Conservation (phyloP, 2,329 filamentous ascomycete species). For the Fusarium dlaminii region DNA sequence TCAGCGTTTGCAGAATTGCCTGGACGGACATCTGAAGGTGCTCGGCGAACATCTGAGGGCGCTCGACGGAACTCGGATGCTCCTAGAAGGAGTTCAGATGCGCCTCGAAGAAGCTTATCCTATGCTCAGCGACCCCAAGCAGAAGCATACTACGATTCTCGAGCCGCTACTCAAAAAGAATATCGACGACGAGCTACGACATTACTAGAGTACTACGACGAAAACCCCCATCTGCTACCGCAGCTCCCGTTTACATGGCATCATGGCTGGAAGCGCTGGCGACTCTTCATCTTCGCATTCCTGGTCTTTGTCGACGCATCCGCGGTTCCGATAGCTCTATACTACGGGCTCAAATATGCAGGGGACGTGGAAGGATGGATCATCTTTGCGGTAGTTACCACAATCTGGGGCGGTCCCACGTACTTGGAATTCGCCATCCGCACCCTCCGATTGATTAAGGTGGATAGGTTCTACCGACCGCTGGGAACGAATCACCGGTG, state of each 20-base stretch:
- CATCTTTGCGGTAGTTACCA: slow-evolving; percentile 63
- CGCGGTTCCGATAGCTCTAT: slow-evolving; percentile 60
- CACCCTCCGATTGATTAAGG: slow-evolving; percentile 58
- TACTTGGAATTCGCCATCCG: slow-evolving; percentile 63
- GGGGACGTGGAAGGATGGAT: slow-evolving; percentile 52
- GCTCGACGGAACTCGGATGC: slow-evolving; percentile 27
- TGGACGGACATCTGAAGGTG: slow-evolving; percentile 36
- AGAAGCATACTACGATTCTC: slow-evolving; percentile 53
- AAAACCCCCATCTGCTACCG: slow-evolving; percentile 50
- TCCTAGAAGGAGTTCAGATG: slow-evolving; percentile 39
- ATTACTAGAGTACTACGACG: slow-evolving; percentile 53
- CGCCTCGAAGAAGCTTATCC: slow-evolving; percentile 47
- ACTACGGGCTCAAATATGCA: slow-evolving; percentile 59
- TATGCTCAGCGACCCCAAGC: slow-evolving; percentile 48
- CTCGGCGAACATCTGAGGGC: slow-evolving; percentile 26
- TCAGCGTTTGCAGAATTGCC: slow-evolving; percentile 31
- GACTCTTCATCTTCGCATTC: slow-evolving; percentile 58
- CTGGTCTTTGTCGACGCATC: slow-evolving; percentile 57
- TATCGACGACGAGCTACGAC: slow-evolving; percentile 49
- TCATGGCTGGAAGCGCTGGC: slow-evolving; percentile 52
- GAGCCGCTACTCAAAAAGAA: slow-evolving; percentile 49
- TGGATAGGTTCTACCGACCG: slow-evolving; percentile 60
- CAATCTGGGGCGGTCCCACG: slow-evolving; percentile 65
- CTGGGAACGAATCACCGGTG: slow-evolving; percentile 57
- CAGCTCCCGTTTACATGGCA: slow-evolving; percentile 55